Evolutionary conservation across 305 asterid species (phyloP), one percentile per base, ranked within the genome.

Genomic region (Fraxinus sp.): DNA sequence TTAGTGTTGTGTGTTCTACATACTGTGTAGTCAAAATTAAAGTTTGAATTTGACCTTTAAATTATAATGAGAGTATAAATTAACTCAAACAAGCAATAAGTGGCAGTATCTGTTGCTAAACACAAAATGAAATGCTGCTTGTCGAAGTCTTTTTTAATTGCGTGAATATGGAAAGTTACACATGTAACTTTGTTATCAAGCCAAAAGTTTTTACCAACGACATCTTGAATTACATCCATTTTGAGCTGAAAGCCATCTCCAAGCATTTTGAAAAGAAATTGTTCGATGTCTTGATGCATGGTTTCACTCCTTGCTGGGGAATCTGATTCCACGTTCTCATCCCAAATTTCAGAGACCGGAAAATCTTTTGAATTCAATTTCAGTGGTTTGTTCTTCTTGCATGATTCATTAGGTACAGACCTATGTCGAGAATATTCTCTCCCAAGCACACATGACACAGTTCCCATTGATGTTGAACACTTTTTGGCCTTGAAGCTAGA

Each of bases 231-330:
- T 77, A 90, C 89, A 64, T 78, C 84, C 91, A 16, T 93, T 28
- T 92, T 87, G 39, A 94, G 90, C 86, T 87, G 89, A 84, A 91
- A 96, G 78, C 95, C 98, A 81, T 89, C 87, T 68, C 96, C 97
- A 77, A 96, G 98, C 96, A 96, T 93, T 86, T 87, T 82, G 55
- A 80, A 89, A 43, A 94, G 90, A 81, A 96, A 94, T 22, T 90
- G 95, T 85, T 86, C 92, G 5, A 89, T 43, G 76, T 89, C 93
- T n/a, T 28, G 52, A 70, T 83, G 87, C 88, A 90, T 86, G 84
- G 86, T 82, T 77, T 90, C 91, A 78, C 82, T 82, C 73, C 57
- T 85, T 1, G 89, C 46, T 8, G 85, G 7, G 55, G 88, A 39
- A 14, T 62, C 84, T 3, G 72, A 20, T 70, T 83, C 84, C 36